A percentile compares a stretch with the other conserved stretches of the same genome.
phyloP scores from a whole-genome alignment of 768 basidiomycete genomes.

The Chlorophyllum brunneum region DNA sequence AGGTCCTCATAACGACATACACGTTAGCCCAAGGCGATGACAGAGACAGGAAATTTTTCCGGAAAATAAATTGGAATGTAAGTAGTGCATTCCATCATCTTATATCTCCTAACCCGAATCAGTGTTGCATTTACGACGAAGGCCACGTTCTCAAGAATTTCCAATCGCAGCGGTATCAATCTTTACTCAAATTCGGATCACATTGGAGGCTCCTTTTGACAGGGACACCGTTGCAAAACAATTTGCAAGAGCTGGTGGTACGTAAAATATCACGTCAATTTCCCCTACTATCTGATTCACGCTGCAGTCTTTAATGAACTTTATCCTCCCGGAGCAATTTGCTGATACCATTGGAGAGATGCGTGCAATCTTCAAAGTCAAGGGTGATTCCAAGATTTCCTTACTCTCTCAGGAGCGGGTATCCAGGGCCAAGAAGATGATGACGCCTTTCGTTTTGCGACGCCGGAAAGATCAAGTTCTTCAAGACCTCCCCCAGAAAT shows the following conservation, averaged over 20 bases:
- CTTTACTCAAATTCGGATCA: conserved; percentile 79
- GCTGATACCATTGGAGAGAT: conserved; percentile 71
- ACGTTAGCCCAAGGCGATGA: conserved; percentile 89
- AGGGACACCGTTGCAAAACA: conserved; percentile 93
- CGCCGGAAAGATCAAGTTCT: conserved; percentile 96
- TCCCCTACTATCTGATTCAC: conserved; percentile 3
- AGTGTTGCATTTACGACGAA: conserved; percentile 96
- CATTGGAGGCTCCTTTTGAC: conserved; percentile 91
- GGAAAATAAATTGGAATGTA: conserved; percentile 89
- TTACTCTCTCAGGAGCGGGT: conserved; percentile 91
- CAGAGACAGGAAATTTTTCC: conserved; percentile 90
- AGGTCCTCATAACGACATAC: conserved; percentile 95
- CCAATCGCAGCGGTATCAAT: conserved; percentile 93
- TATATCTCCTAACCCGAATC: conserved; percentile 9
- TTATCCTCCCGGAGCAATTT: conserved; percentile 92
- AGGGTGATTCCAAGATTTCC: conserved; percentile 86
- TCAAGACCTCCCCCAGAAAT: conserved; percentile 89
- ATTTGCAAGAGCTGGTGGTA: conserved; percentile 86
- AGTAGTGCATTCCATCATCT: conserved; percentile 28
- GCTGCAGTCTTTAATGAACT: conserved; percentile 89
- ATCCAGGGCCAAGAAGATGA: conserved; percentile 96
- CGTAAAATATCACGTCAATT: conserved; percentile 23
- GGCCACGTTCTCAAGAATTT: conserved; percentile 98
- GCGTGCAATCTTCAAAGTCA: conserved; percentile 95
- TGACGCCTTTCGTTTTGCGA: conserved; percentile 98